These are phyloP conservation scores for Pseudohyphozyma bogoriensis DNA, from an alignment of 768 basidiomycete species.

Conservation along the genomic window DNA sequence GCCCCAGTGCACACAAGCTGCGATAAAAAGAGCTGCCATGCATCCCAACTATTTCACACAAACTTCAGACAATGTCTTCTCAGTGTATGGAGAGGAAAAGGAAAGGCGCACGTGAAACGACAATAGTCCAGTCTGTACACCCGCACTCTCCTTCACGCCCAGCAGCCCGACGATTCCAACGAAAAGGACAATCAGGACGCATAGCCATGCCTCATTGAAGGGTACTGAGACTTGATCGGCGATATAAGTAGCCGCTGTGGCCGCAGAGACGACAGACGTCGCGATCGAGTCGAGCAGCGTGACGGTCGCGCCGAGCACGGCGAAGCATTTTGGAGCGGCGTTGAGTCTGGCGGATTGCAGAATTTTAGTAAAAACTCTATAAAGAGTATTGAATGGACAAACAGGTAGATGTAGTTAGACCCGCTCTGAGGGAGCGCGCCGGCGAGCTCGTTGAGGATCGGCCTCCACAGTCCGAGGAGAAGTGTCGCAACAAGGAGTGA, in stretches of 20 bases:
- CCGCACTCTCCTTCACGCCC: constrained; percentile 55
- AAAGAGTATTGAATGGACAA: not conserved
- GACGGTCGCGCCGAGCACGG: constrained; percentile 55
- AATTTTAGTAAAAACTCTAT: not conserved
- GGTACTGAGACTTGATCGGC: constrained; percentile 45
- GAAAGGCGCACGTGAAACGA: constrained; percentile 49
- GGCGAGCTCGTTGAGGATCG: constrained; percentile 62
- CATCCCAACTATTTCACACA: constrained; percentile 41
- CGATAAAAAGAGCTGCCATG: constrained; percentile 50
- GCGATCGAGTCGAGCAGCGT: constrained; percentile 62
- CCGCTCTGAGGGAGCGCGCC: constrained; percentile 60
- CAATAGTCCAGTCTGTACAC: constrained; percentile 52
- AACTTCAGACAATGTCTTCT: not conserved
- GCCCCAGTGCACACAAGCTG: constrained; percentile 48
- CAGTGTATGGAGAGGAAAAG: not conserved
- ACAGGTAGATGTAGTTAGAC: constrained; percentile 58
- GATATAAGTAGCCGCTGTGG: constrained; percentile 60
- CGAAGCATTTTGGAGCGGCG: constrained; percentile 50
- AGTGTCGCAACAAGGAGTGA: constrained; percentile 55
- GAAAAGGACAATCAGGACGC: constrained; percentile 48
- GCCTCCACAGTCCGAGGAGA: constrained; percentile 60
- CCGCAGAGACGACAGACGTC: constrained; percentile 61
- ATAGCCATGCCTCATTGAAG: constrained; percentile 48
- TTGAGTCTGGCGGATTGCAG: constrained; percentile 45
- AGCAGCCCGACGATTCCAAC: constrained; percentile 51